Percentiles rank a stretch among this genome's conserved stretches.
Conservation (phyloP, 495 filamentous ascomycete genomes). For the Geoglossum glabrum region DNA sequence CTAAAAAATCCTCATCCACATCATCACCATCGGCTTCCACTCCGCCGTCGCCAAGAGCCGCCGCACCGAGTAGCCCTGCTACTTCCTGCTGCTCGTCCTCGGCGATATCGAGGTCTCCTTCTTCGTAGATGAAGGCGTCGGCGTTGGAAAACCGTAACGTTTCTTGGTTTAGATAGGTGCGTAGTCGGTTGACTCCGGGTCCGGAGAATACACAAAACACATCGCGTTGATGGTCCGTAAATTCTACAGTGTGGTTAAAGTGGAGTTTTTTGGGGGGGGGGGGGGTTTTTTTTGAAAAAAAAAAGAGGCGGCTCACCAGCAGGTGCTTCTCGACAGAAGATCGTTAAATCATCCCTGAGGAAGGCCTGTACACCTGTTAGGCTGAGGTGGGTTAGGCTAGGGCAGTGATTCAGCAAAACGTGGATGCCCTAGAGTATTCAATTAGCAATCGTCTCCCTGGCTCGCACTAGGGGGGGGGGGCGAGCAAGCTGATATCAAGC, state of each 20-base stretch:
- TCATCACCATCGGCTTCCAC: constrained; percentile 8
- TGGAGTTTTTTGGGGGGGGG: neutral
- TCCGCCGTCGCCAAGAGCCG: constrained; percentile 11
- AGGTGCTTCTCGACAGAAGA: constrained; percentile 74
- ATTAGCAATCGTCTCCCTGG: constrained; percentile 11
- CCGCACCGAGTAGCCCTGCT: constrained; percentile 15
- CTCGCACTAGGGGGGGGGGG: neutral
- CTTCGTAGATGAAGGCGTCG: constrained; percentile 5
- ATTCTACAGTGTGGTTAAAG: constrained; percentile 37
- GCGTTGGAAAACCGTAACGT: constrained; percentile 2
- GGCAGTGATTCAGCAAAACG: constrained; percentile 72
- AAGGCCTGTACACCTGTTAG: constrained; percentile 85
- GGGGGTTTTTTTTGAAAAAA: neutral
- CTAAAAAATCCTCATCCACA: constrained; percentile 1
- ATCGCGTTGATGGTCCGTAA: constrained; percentile 82
- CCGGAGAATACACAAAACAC: constrained; percentile 98
- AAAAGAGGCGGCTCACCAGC: constrained; percentile 24
- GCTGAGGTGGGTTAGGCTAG: constrained; percentile 81
- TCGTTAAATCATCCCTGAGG: constrained; percentile 52
- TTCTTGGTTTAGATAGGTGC: constrained; percentile 48
- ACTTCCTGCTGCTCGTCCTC: constrained; percentile 16
- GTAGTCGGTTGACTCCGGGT: constrained; percentile 55
- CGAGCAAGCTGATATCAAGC: constrained; percentile 12
- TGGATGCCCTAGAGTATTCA: constrained; percentile 58
- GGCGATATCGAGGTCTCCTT: constrained; percentile 1